phyloP scores from a whole-genome alignment of 2,329 filamentous ascomycete genomes.

The Colletotrichum tropicale region DNA sequence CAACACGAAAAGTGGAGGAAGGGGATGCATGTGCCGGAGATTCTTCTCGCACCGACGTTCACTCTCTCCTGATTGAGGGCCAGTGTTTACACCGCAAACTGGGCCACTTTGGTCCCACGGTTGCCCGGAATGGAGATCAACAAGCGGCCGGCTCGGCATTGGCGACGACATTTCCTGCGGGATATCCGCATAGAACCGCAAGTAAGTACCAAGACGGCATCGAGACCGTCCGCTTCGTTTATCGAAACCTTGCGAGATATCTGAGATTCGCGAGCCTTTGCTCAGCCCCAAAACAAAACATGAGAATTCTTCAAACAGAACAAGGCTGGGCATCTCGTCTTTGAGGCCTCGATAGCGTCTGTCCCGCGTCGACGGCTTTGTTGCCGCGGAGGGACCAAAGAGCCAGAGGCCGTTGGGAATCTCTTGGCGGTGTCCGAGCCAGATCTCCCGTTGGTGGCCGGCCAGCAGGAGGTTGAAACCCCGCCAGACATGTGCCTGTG shows the following conservation, averaged over 20 bases:
- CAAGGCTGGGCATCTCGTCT: neutral
- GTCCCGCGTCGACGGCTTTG: neutral
- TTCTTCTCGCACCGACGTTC: neutral
- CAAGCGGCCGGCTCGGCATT: neutral
- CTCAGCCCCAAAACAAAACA: neutral
- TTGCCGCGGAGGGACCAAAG: neutral
- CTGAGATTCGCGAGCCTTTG: neutral
- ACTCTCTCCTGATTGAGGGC: neutral
- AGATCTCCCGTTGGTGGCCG: neutral
- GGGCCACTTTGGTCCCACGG: neutral
- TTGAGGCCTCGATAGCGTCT: neutral
- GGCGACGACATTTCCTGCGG: neutral
- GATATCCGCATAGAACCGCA: neutral
- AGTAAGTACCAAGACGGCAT: neutral
- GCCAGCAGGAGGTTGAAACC: neutral
- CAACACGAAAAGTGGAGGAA: neutral
- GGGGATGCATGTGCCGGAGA: neutral
- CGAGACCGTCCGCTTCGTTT: neutral
- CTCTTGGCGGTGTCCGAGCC: constrained; percentile 17
- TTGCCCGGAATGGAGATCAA: neutral
- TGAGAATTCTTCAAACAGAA: neutral
- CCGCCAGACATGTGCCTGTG: neutral
- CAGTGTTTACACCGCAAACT: neutral
- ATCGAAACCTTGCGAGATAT: neutral
- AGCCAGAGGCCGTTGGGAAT: constrained; percentile 2